Conservation (phyloP, 495 filamentous ascomycete genomes). For the Aspergillus ostianus region DNA sequence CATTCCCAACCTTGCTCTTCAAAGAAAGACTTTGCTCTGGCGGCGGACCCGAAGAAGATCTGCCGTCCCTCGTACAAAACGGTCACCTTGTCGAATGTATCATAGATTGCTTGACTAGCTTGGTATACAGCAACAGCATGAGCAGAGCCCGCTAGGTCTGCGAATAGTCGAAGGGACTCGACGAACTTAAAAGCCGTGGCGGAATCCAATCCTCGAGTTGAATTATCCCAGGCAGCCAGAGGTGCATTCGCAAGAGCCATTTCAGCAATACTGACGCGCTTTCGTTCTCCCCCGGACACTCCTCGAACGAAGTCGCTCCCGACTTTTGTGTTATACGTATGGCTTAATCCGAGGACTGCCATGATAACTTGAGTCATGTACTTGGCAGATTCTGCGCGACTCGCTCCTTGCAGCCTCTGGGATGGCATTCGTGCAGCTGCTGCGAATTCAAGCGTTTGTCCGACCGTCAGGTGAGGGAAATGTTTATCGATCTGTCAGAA, state of each 20-base stretch:
- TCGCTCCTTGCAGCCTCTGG: conserved; percentile 41
- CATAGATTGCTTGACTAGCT: conserved; percentile 77
- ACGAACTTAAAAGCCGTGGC: conserved; percentile 71
- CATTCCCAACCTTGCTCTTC: conserved; percentile 54
- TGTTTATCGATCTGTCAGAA: conserved; percentile 49
- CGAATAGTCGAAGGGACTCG: conserved; percentile 66
- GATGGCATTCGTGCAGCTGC: conserved; percentile 44
- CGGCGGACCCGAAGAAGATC: conserved; percentile 58
- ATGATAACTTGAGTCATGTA: conserved; percentile 54
- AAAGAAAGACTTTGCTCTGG: conserved; percentile 58
- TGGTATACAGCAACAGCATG: conserved; percentile 79
- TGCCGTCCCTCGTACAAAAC: conserved; percentile 61
- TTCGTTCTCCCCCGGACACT: conserved; percentile 82
- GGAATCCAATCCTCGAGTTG: conserved; percentile 77
- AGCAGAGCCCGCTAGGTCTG: conserved; percentile 66
- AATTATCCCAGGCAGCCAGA: conserved; percentile 79
- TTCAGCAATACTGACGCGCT: conserved; percentile 55
- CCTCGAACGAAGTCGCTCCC: conserved; percentile 54
- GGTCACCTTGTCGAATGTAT: conserved; percentile 55
- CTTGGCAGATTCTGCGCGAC: conserved; percentile 38
- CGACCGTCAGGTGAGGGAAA: conserved; percentile 61
- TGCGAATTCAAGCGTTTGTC: conserved; percentile 62
- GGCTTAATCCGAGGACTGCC: conserved; percentile 55
- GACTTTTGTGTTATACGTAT: conserved; percentile 51
- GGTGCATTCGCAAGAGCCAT: conserved; percentile 66